phyloP scores from a whole-genome alignment of 75 land plant species.

The Selaginella moellendorffii region DNA sequence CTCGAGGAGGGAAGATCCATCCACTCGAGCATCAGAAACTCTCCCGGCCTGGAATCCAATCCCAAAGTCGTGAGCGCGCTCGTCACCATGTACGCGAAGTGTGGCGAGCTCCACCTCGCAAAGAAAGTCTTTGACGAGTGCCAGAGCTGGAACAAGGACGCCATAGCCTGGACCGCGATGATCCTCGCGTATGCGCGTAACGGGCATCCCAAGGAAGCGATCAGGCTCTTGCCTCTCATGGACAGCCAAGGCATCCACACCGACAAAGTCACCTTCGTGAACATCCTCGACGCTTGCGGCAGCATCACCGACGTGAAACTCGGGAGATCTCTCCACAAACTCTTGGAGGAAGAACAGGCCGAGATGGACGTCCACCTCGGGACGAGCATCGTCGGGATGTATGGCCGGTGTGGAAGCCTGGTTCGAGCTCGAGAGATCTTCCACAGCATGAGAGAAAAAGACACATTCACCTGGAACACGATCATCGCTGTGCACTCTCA shows the following conservation, averaged over 20 bases:
- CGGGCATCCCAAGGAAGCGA: neutral
- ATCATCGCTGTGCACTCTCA: neutral
- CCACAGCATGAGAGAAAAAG: neutral
- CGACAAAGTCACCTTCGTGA: neutral
- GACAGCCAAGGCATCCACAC: neutral
- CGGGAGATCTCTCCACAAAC: neutral
- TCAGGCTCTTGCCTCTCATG: neutral
- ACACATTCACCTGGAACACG: neutral
- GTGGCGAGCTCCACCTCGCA: neutral
- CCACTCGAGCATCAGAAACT: no score
- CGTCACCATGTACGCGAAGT: neutral
- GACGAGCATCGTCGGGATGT: neutral
- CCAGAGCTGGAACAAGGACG: neutral
- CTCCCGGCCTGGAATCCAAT: no score
- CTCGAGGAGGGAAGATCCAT: neutral
- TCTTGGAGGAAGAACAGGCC: neutral
- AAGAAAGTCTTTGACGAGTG: neutral
- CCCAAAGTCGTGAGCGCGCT: neutral
- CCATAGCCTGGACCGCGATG: neutral
- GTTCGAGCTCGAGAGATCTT: neutral
- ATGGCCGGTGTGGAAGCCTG: conserved; percentile 2
- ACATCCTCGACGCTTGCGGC: neutral
- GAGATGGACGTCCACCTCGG: neutral
- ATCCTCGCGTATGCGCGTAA: neutral
- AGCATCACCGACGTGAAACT: neutral